Evolutionary conservation across 202 grass and related monocot species (phyloP).

Genomic region (Saccharum hybrid): DNA sequence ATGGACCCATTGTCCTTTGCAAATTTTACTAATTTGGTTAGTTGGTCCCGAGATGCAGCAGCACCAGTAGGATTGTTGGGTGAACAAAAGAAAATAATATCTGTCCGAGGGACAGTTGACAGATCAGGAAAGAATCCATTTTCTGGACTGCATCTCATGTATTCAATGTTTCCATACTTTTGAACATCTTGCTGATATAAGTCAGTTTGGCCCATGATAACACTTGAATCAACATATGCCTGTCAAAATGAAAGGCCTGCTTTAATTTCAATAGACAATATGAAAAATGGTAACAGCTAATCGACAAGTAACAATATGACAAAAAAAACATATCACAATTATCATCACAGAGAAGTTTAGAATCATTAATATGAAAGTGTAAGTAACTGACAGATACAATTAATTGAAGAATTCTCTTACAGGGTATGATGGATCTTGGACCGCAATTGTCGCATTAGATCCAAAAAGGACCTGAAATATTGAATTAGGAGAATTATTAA

Average conservation of each 20-base stretch:
- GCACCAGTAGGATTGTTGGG: constrained; percentile 96
- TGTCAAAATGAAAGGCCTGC: constrained; percentile 36
- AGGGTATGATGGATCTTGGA: constrained; percentile 96
- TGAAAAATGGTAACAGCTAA: background rate
- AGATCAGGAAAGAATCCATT: constrained; percentile 95
- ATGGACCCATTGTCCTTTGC: constrained; percentile 89
- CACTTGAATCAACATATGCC: constrained; percentile 97
- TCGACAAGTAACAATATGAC: background rate
- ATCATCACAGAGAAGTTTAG: background rate
- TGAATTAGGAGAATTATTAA: constrained; percentile 35
- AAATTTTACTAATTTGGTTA: constrained; percentile 79
- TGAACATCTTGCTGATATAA: constrained; percentile 81
- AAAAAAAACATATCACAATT: background rate
- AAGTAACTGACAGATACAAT: background rate
- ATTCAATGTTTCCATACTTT: constrained; percentile 82
- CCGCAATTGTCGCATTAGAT: constrained; percentile 79
- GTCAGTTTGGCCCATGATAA: constrained; percentile 86
- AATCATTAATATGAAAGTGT: background rate
- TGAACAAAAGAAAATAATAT: constrained; percentile 98
- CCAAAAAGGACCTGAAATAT: constrained; percentile 81
- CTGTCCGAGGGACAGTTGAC: constrained; percentile 64
- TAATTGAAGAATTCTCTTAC: constrained; percentile 52
- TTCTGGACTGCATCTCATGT: constrained; percentile 94
- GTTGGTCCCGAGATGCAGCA: constrained; percentile 77
- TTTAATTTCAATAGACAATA: constrained; percentile 35